A percentile compares a stretch with the other conserved stretches of the same genome.
Evolutionary conservation across 768 basidiomycete genomes (phyloP).

Genomic region (Punctularia strigosozonata): DNA sequence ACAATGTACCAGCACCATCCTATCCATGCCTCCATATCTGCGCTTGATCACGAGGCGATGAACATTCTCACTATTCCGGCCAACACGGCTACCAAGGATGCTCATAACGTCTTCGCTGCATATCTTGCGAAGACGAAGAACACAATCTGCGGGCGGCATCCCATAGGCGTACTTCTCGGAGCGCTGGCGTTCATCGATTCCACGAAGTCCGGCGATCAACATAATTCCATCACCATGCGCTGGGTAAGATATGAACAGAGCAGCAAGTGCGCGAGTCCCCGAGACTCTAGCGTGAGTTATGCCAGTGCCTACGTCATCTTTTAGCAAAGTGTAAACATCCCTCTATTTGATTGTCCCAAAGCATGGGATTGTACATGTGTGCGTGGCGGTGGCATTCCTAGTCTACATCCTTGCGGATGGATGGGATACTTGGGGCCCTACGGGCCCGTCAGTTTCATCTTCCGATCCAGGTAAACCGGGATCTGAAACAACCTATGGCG

Average conservation of each 20-base stretch:
- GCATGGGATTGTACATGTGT: no score
- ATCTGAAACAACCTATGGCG: conserved; percentile 69
- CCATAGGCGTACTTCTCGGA: conserved; percentile 86
- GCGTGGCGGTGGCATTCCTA: conserved; percentile 4
- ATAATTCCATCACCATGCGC: conserved; percentile 31
- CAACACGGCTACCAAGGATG: conserved; percentile 33
- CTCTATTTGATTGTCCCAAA: no score
- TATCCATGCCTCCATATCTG: conserved; percentile 74
- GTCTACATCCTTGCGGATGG: conserved; percentile 3
- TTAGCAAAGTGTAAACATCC: no score
- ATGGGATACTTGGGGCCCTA: conserved; percentile 33
- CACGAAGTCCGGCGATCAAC: no score
- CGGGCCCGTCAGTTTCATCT: conserved; percentile 39
- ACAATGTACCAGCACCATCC: no score
- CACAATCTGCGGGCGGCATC: conserved; percentile 95
- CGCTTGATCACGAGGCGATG: conserved; percentile 84
- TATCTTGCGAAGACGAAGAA: conserved; percentile 75
- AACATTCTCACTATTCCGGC: conserved; percentile 50
- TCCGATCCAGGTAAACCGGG: conserved; percentile 61
- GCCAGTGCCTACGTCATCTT: conserved; percentile 79
- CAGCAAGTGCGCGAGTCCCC: conserved; percentile 50
- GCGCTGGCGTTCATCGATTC: conserved; percentile 52
- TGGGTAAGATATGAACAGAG: conserved; percentile 97
- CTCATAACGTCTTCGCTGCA: conserved; percentile 50
- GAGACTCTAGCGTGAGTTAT: conserved; percentile 92